Percentiles rank a stretch among this genome's conserved stretches.
Conservation (phyloP, 2,329 filamentous ascomycete genomes). For the Aspergillus novoparasiticus region DNA sequence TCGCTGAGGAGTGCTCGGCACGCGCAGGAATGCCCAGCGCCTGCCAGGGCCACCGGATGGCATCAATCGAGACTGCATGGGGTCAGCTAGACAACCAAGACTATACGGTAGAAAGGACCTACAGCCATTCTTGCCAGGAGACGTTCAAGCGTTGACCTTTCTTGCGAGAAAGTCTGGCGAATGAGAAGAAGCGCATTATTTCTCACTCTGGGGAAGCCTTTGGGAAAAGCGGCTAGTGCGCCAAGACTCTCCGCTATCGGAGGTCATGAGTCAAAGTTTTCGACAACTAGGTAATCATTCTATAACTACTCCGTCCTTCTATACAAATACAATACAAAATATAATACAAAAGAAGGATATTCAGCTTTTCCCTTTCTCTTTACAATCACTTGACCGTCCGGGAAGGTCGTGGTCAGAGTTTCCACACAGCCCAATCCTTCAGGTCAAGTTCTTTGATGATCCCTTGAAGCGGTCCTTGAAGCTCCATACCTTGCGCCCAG, state of each 20-base stretch:
- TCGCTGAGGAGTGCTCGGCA: constrained; percentile 27
- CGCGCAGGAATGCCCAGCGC: constrained; percentile 27
- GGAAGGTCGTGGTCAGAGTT: constrained; percentile 47
- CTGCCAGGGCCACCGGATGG: constrained; percentile 21
- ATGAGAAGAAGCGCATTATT: constrained; percentile 19
- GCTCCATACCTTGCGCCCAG: constrained; percentile 71
- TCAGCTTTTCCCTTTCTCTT: background rate
- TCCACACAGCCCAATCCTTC: constrained; percentile 61
- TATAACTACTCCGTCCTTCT: background rate
- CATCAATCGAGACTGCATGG: constrained; percentile 24
- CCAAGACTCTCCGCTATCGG: constrained; percentile 21
- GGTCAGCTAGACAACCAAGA: background rate
- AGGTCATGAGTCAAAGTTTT: background rate
- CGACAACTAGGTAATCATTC: background rate
- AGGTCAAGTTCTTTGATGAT: constrained; percentile 63
- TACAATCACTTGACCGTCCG: constrained; percentile 13
- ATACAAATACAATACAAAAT: background rate
- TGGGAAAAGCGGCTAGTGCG: constrained; percentile 12
- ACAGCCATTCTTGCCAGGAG: constrained; percentile 20
- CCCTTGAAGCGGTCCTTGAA: constrained; percentile 74
- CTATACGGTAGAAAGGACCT: constrained; percentile 2
- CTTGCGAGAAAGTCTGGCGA: constrained; percentile 15
- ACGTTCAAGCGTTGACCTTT: constrained; percentile 6
- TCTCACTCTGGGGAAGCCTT: constrained; percentile 10
- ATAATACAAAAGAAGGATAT: background rate